Evolutionary conservation across 2,329 filamentous ascomycete species (phyloP).

Genomic region (Blastomyces silverae): DNA sequence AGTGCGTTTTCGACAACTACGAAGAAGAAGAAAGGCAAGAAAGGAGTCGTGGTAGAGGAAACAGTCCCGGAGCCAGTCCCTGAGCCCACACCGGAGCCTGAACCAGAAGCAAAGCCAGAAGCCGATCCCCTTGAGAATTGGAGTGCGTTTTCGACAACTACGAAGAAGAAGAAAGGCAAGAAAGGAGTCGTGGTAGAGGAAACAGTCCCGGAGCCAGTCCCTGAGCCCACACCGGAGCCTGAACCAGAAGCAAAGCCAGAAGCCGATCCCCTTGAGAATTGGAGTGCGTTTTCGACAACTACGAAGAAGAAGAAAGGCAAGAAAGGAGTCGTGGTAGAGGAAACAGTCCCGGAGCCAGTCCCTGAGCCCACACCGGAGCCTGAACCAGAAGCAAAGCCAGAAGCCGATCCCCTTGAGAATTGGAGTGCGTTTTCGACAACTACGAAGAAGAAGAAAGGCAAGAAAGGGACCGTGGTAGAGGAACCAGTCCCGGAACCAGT

Average conservation of each 20-base stretch:
- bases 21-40: slow-evolving; percentile 17
- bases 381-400: slow-evolving; percentile 21
- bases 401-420: slow-evolving; percentile 26
- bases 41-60: slow-evolving; percentile 44
- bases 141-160: slow-evolving; percentile 23
- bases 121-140: slow-evolving; percentile 29
- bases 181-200: slow-evolving; percentile 44
- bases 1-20: slow-evolving; percentile 20
- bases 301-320: slow-evolving; percentile 17
- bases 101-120: slow-evolving; percentile 20
- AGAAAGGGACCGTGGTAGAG: slow-evolving; percentile 33
- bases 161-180: slow-evolving; percentile 17
- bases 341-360: slow-evolving; percentile 27
- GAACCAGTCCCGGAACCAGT: slow-evolving; percentile 14
- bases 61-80: slow-evolving; percentile 27
- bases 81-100: slow-evolving; percentile 15
- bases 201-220: slow-evolving; percentile 27
- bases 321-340: slow-evolving; percentile 44
- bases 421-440: neutral
- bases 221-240: slow-evolving; percentile 15
- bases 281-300: slow-evolving; percentile 25
- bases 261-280: slow-evolving; percentile 28
- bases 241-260: slow-evolving; percentile 21
- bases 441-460: slow-evolving; percentile 45
- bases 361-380: slow-evolving; percentile 15